phyloP scores from a whole-genome alignment of 768 basidiomycete species.

The Phaffia tasmanica region DNA sequence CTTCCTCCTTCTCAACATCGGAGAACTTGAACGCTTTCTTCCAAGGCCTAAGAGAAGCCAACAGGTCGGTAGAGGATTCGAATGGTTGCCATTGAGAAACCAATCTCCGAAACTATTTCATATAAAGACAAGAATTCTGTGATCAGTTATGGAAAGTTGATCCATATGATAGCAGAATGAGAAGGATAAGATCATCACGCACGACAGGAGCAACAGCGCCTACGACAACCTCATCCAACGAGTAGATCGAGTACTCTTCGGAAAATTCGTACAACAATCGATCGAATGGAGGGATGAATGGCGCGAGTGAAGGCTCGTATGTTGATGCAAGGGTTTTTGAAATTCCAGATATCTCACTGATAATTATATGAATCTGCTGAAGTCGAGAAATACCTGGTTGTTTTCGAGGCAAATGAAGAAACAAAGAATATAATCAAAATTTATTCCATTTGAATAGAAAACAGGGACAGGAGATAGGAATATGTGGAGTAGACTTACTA shows the following conservation, averaged over 20 bases:
- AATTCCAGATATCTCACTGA: conserved; percentile 55
- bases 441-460: neutral
- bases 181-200: conserved; percentile 29
- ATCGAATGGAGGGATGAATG: conserved; percentile 61
- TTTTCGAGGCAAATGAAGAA: neutral
- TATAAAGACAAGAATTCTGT: neutral
- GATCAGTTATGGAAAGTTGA: neutral
- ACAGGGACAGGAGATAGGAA: neutral
- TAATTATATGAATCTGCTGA: conserved; percentile 62
- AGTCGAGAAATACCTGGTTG: conserved; percentile 66
- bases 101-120: conserved; percentile 53
- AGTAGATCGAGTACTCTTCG: conserved; percentile 63
- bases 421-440: neutral
- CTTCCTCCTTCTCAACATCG: neutral
- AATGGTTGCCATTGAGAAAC: conserved; percentile 74
- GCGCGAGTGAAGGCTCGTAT: conserved; percentile 62
- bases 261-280: conserved; percentile 59
- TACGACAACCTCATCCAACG: conserved; percentile 82
- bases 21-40: conserved; percentile 36
- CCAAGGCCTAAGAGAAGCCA: conserved; percentile 32
- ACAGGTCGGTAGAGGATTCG: conserved; percentile 33
- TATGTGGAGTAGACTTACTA: conserved; percentile 39
- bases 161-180: neutral
- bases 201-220: conserved; percentile 76
- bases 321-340: conserved; percentile 45